Base-by-base conservation (phyloP, 495 filamentous ascomycete species). In the Glutinoglossum americanum region DNA sequence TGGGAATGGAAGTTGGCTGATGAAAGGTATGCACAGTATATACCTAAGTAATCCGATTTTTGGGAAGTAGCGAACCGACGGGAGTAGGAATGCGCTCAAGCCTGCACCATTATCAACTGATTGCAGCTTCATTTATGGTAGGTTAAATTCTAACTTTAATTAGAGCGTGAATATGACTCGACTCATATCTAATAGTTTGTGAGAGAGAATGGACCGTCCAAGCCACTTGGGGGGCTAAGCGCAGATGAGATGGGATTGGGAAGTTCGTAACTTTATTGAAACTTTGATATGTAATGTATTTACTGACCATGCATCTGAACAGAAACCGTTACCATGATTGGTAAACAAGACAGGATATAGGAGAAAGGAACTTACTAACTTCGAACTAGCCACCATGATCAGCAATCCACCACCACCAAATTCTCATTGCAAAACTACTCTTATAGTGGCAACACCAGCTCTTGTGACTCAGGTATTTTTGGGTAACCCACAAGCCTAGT, bases 161-260 rank as follows among this genome's bases (percentile, higher is more conserved):
- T 57, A 25, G 11, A 19, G 19, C 37, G 33, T 51, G 25, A 8
- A 35, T 51, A 35, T 15, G n/a, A 5, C 37, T 51, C 17, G n/a
- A n/a, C 44, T 45, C 15, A 25, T 26, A n/a, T 25, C 26, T 7
- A 57, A 15, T 58, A 58, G 56, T 17, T 8, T 17, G 56, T 19
- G 11, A 35, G 56, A 25, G 56, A 58, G 56, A 17, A 0, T 1
- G 44, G 25, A 26, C 3, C 0, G 8, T 41, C 37, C 17, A n/a
- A 37, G 10, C 56, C 56, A 27, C 15, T 28, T 21, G 56, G 56
- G 26, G 56, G 56, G 1, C 21, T 58, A 23, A 28, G 17, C 10
- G 57, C 51, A 30, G 57, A 59, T 26, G 51, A 32, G 11, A 59
- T 59, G 57, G 57, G 57, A 9, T 41, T 59, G 9, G 57, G 57